phyloP scores from a whole-genome alignment of 192 early-diverging fungal species.

The Allomyces javanicus region DNA sequence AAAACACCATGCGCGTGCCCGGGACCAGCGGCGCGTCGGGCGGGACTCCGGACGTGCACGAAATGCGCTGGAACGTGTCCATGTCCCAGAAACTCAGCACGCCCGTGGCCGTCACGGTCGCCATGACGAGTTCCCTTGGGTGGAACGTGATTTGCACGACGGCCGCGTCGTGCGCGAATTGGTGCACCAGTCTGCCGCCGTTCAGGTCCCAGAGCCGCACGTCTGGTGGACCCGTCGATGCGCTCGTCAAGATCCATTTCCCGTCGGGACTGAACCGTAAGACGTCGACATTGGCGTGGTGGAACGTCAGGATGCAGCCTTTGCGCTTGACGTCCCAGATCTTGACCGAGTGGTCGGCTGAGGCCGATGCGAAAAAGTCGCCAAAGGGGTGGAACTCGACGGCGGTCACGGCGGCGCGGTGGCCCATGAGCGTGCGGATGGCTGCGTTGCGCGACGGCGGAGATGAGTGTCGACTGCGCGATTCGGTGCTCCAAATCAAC shows the following conservation, averaged over 20 bases:
- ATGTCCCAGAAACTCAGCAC: background rate
- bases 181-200: conserved; percentile 5
- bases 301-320: conserved; percentile 39
- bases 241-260: conserved; percentile 21
- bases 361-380: conserved; percentile 44
- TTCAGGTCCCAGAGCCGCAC: conserved; percentile 9
- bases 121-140: background rate
- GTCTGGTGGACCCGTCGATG: background rate
- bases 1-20: background rate
- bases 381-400: conserved; percentile 47
- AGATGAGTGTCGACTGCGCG: background rate
- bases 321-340: conserved; percentile 41
- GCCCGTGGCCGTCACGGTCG: background rate
- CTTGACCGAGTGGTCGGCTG: conserved; percentile 26
- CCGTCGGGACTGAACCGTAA: conserved; percentile 39
- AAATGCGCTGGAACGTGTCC: background rate
- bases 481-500: background rate
- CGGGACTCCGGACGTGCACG: background rate
- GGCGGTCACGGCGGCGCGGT: conserved; percentile 12
- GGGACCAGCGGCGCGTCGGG: background rate
- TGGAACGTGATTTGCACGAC: background rate
- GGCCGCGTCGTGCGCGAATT: conserved; percentile 2
- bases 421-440: conserved; percentile 32
- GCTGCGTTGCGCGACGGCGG: conserved; percentile 7
- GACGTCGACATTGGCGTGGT: conserved; percentile 3